Conservation (phyloP, 345 rosid species). For the Melaleuca alternifolia region DNA sequence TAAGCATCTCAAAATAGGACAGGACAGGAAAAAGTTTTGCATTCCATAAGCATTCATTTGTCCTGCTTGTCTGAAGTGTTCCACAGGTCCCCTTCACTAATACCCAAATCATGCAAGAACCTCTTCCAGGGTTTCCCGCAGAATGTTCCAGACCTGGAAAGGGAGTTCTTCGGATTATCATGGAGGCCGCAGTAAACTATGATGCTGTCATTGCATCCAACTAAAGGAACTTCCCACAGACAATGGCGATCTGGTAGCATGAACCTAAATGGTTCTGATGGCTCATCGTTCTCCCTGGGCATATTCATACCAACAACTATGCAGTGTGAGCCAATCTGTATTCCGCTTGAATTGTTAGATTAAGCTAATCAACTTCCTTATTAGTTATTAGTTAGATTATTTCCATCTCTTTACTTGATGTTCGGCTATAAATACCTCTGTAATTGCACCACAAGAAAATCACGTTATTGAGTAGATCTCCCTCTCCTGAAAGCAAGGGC, state of each 20-base stretch:
- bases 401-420: no score
- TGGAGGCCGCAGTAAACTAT: conserved; percentile 86
- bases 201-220: conserved; percentile 54
- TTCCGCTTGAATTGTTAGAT: conserved; percentile 33
- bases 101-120: conserved; percentile 57
- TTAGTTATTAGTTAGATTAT: no score
- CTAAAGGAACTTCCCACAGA: conserved; percentile 96
- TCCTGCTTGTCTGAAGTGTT: conserved; percentile 38
- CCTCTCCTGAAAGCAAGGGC: background rate
- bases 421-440: no score
- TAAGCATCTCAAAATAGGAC: conserved; percentile 71
- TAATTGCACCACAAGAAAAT: no score
- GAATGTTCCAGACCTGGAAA: conserved; percentile 64
- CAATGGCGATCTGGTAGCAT: conserved; percentile 95
- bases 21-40: conserved; percentile 78
- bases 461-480: background rate
- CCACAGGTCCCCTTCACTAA: conserved; percentile 78
- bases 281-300: conserved; percentile 26
- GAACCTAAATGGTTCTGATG: conserved; percentile 37
- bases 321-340: conserved; percentile 86
- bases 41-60: conserved; percentile 86
- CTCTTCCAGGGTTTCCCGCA: conserved; percentile 90
- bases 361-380: no score
- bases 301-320: conserved; percentile 76
- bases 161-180: conserved; percentile 77